phyloP scores from a whole-genome alignment of 2,329 filamentous ascomycete species.

The Colletotrichum eremochloae region DNA sequence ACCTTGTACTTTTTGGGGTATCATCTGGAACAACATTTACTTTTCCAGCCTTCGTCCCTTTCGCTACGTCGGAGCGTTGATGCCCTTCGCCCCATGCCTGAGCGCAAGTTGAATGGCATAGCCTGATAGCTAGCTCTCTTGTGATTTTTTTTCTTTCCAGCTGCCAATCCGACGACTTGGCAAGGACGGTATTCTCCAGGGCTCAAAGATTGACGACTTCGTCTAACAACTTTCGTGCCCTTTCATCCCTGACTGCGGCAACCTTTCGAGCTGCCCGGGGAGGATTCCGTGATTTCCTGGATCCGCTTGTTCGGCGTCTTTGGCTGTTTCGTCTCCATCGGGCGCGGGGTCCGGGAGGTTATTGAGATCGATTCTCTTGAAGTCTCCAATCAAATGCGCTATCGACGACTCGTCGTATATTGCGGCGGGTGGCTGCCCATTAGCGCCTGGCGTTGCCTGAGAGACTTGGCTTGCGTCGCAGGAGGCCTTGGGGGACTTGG shows the following conservation, averaged over 20 bases:
- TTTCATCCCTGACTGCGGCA: not conserved
- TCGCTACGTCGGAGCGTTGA: not conserved
- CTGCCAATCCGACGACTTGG: not conserved
- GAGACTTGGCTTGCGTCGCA: slow-evolving; percentile 10
- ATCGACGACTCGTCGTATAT: slow-evolving; percentile 32
- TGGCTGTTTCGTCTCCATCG: not conserved
- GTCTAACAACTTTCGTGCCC: not conserved
- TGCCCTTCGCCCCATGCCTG: too few species aligned
- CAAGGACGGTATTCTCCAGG: too few species aligned
- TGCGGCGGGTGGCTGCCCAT: not conserved
- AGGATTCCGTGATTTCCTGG: not conserved
- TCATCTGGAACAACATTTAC: too few species aligned
- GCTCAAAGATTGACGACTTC: too few species aligned
- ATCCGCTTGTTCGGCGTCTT: slow-evolving; percentile 13
- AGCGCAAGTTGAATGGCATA: not conserved
- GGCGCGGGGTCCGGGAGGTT: not conserved
- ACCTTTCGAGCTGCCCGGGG: slow-evolving; percentile 13
- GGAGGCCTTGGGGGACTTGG: slow-evolving; percentile 14
- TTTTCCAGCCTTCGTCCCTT: not conserved
- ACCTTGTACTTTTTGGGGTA: not conserved
- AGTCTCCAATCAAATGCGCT: slow-evolving; percentile 31
- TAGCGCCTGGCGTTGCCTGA: not conserved
- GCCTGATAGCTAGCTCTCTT: not conserved
- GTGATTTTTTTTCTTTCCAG: not conserved
- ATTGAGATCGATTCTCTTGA: slow-evolving; percentile 25